A percentile compares a stretch with the other conserved stretches of the same genome.
Conservation (phyloP, 1,139 yeast species). For the Eremothecium coryli region DNA sequence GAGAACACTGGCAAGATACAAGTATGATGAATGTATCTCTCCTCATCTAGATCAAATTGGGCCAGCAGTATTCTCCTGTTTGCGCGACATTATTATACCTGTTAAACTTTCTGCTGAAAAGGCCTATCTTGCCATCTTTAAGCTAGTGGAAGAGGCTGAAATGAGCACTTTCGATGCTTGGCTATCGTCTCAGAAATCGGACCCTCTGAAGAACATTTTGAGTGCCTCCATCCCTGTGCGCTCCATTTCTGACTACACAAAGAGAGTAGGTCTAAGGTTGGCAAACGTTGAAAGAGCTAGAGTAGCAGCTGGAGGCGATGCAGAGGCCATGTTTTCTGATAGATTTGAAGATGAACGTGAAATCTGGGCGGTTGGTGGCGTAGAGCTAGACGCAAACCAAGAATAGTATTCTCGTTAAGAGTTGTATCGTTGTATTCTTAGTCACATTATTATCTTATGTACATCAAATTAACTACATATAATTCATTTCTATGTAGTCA, state of each 20-base stretch:
- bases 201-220: constrained; percentile 33
- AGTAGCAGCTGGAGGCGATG: constrained; percentile 85
- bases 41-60: constrained; percentile 51
- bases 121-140: constrained; percentile 67
- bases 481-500: constrained; percentile 16
- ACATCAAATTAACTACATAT: not conserved
- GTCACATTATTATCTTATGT: not conserved
- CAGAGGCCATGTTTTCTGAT: constrained; percentile 75
- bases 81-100: constrained; percentile 80
- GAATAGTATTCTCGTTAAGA: too few species aligned
- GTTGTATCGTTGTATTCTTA: not conserved
- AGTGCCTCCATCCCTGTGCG: constrained; percentile 54
- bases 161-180: constrained; percentile 50
- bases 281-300: constrained; percentile 83
- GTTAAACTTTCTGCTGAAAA: constrained; percentile 92
- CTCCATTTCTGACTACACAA: constrained; percentile 79
- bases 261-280: constrained; percentile 74
- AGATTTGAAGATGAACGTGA: constrained; percentile 78
- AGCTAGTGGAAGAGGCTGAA: constrained; percentile 63
- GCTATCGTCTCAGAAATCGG: constrained; percentile 34
- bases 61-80: constrained; percentile 71
- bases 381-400: constrained; percentile 42
- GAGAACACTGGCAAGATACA: constrained; percentile 63
- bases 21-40: constrained; percentile 40
- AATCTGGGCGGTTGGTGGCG: constrained; percentile 80